Evolutionary conservation across 352 stramenopile species (phyloP).

Genomic region (Peronospora farinosa): DNA sequence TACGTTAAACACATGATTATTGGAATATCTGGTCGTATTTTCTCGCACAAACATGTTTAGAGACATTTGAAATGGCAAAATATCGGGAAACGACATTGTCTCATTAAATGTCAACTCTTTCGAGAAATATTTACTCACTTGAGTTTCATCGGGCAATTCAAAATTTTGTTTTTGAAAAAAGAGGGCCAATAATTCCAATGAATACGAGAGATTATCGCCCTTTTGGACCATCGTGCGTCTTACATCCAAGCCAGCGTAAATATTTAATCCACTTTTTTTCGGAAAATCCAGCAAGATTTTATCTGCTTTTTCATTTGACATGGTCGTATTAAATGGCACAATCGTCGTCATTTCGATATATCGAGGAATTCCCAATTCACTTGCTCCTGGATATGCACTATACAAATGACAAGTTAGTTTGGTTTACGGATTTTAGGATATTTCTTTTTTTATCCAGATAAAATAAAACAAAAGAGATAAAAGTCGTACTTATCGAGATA

Average conservation of each 20-base stretch:
- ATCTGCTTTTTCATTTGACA: constrained; percentile 35
- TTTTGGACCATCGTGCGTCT: constrained; percentile 13
- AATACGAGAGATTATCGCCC: constrained; percentile 5
- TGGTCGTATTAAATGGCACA: constrained; percentile 29
- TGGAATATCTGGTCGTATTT: constrained; percentile 9
- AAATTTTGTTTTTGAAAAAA: constrained; percentile 36
- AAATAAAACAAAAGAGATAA: no score
- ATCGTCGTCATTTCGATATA: constrained; percentile 35
- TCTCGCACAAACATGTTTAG: constrained; percentile 43
- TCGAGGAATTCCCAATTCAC: constrained; percentile 41
- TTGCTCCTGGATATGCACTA: constrained; percentile 41
- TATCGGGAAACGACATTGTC: constrained; percentile 35
- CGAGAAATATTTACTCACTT: constrained; percentile 41
- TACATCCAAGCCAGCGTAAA: constrained; percentile 54
- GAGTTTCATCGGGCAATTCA: constrained; percentile 18
- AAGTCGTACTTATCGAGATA: constrained; percentile 36
- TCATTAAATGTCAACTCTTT: constrained; percentile 27
- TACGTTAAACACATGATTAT: constrained; percentile 5
- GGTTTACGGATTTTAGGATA: not conserved
- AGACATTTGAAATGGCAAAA: constrained; percentile 53
- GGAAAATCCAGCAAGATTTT: constrained; percentile 36
- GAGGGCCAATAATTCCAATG: constrained; percentile 34
- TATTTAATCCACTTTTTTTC: constrained; percentile 23
- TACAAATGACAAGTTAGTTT: constrained; percentile 1
- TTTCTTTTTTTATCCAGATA: no score